phyloP scores from a whole-genome alignment of 2,329 filamentous ascomycete species.

The Exophiala calicioides region DNA sequence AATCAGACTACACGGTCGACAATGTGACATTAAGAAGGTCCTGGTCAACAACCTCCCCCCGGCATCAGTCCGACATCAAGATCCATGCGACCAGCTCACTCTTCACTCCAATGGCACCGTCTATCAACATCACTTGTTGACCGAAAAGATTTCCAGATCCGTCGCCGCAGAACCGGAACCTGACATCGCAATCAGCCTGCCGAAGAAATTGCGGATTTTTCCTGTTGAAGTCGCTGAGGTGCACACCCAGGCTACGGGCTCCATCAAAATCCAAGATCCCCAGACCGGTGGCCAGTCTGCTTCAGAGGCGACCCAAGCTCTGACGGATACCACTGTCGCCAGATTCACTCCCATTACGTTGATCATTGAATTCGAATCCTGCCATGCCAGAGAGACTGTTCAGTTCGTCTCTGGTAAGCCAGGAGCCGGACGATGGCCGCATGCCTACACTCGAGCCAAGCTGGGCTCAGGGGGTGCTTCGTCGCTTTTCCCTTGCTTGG shows the following conservation, averaged over 20 bases:
- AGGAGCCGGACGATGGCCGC: conserved; percentile 79
- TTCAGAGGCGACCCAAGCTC: conserved; percentile 39
- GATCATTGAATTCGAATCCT: conserved; percentile 74
- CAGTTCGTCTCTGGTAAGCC: conserved; percentile 87
- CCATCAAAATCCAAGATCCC: conserved; percentile 42
- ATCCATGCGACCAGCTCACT: conserved; percentile 40
- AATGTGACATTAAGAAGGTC: conserved; percentile 59
- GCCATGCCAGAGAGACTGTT: conserved; percentile 77
- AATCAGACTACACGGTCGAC: conserved; percentile 63
- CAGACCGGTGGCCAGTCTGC: conserved; percentile 34
- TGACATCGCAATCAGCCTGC: conserved; percentile 61
- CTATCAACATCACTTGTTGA: conserved; percentile 75
- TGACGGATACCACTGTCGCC: conserved; percentile 42
- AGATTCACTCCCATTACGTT: conserved; percentile 63
- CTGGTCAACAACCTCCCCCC: conserved; percentile 47
- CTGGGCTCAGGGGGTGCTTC: conserved; percentile 76
- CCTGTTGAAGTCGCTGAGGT: conserved; percentile 63
- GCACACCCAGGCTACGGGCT: conserved; percentile 54
- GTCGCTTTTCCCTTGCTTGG: conserved; percentile 89
- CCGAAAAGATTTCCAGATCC: conserved; percentile 60
- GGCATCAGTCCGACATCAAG: conserved; percentile 40
- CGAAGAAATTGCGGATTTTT: conserved; percentile 42
- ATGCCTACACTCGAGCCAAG: conserved; percentile 85
- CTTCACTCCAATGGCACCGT: conserved; percentile 54
- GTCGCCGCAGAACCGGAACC: conserved; percentile 54